These are phyloP conservation scores for Xylariaceae sp. DNA, from an alignment of 2,329 filamentous ascomycete genomes.

Conservation along the genomic window DNA sequence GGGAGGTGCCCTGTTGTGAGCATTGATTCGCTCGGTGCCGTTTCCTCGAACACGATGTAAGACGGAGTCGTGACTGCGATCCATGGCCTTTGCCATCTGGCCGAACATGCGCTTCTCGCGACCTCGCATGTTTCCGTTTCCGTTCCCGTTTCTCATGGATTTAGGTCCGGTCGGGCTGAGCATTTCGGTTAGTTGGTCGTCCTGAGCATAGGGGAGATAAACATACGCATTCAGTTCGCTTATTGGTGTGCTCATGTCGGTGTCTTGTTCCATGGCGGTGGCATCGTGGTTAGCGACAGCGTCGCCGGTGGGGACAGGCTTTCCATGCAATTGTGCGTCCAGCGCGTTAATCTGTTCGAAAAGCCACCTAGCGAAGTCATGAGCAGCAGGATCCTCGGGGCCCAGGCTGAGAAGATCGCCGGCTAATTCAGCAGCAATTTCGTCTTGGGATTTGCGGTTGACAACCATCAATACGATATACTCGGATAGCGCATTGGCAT, in stretches of 20 bases:
- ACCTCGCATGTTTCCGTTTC: conserved; percentile 38
- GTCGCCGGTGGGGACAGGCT: conserved; percentile 29
- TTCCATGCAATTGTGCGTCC: conserved; percentile 58
- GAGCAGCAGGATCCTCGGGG: conserved; percentile 76
- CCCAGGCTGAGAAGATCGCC: conserved; percentile 79
- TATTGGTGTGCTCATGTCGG: conserved; percentile 59
- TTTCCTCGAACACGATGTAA: conserved; percentile 75
- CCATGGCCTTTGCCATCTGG: conserved; percentile 79
- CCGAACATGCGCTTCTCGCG: conserved; percentile 81
- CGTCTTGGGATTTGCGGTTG: conserved; percentile 87
- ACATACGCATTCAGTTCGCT: conserved; percentile 58
- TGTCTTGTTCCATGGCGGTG: conserved; percentile 53
- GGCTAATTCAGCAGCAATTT: conserved; percentile 84
- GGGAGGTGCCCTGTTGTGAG: conserved; percentile 66
- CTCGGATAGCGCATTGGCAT: conserved; percentile 78
- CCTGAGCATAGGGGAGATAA: neutral
- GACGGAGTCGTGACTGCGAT: conserved; percentile 68
- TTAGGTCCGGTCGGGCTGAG: conserved; percentile 86
- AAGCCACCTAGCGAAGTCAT: conserved; percentile 87
- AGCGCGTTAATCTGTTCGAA: conserved; percentile 77
- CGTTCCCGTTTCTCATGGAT: conserved; percentile 69
- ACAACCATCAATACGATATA: conserved; percentile 97
- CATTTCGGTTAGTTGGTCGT: conserved; percentile 36
- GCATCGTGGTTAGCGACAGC: conserved; percentile 25
- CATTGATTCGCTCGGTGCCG: conserved; percentile 76